Conservation (phyloP, 2,329 filamentous ascomycete genomes). For the Apiospora hydei region DNA sequence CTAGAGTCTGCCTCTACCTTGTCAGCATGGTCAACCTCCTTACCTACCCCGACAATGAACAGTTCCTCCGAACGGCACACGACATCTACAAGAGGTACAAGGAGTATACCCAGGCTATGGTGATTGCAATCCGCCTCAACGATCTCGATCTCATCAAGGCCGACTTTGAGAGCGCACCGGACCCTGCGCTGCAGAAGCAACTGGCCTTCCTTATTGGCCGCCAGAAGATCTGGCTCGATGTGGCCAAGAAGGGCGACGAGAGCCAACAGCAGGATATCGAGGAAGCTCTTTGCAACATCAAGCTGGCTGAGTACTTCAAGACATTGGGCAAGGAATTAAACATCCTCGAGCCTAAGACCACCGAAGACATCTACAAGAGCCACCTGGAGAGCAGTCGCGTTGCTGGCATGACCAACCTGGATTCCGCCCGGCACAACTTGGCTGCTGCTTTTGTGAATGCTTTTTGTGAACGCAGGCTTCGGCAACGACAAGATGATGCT, state of each 20-base stretch:
- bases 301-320: slow-evolving; percentile 91
- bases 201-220: slow-evolving; percentile 91
- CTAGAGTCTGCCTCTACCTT: slow-evolving; percentile 95
- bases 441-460: slow-evolving; percentile 96
- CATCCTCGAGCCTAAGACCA: slow-evolving; percentile 93
- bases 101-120: slow-evolving; percentile 91
- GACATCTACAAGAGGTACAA: slow-evolving; percentile 93
- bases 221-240: slow-evolving; percentile 85
- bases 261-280: slow-evolving; percentile 74
- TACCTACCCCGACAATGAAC: slow-evolving; percentile 96
- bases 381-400: slow-evolving; percentile 95
- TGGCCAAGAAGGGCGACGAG: slow-evolving; percentile 66
- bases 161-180: slow-evolving; percentile 81
- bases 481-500: slow-evolving; percentile 98
- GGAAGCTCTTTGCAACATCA: slow-evolving; percentile 87
- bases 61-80: slow-evolving; percentile 92
- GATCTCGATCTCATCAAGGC: slow-evolving; percentile 82
- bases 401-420: slow-evolving; percentile 90
- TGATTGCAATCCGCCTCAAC: slow-evolving; percentile 92
- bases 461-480: slow-evolving; percentile 96
- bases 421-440: slow-evolving; percentile 94
- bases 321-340: slow-evolving; percentile 94
- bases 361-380: slow-evolving; percentile 99
- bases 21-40: slow-evolving; percentile 98
- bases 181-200: slow-evolving; percentile 87